A percentile compares a stretch with the other conserved stretches of the same genome.
These are phyloP conservation scores for Epichloe typhina DNA, from an alignment of 2,329 filamentous ascomycete genomes.

Conservation along the genomic window DNA sequence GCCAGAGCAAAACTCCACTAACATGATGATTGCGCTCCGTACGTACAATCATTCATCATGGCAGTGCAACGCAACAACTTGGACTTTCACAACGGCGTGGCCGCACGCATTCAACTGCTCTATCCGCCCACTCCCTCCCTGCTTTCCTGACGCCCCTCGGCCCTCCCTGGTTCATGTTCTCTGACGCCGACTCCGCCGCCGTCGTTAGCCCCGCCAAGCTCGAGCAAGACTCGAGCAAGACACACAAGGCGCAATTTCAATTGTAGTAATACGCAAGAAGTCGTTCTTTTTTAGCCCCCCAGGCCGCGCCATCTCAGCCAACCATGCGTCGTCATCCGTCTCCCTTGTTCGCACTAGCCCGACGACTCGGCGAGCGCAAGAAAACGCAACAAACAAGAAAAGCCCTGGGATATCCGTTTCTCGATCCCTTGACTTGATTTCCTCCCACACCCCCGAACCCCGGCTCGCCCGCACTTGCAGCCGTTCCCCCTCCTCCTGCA, in stretches of 20 bases:
- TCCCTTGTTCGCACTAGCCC: conserved; percentile 3
- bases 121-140: not conserved
- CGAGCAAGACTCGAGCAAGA: not conserved
- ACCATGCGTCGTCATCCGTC: conserved; percentile 21
- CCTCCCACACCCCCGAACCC: not conserved
- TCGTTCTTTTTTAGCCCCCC: conserved; percentile 3
- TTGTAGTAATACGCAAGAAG: no score
- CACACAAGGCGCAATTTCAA: not conserved
- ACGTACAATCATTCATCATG: no score
- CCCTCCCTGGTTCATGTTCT: not conserved
- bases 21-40: not conserved
- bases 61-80: no score
- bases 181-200: not conserved
- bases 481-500: conserved; percentile 6
- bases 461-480: conserved; percentile 5
- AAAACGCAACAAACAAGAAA: not conserved
- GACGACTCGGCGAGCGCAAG: not conserved
- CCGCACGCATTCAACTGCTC: no score
- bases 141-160: not conserved
- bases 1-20: not conserved
- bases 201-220: conserved; percentile 1
- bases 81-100: no score
- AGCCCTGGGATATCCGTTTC: not conserved
- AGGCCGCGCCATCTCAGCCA: conserved; percentile 20
- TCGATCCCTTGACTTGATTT: not conserved